Conservation (phyloP, 2,329 filamentous ascomycete species). For the Colletotrichum liriopes region DNA sequence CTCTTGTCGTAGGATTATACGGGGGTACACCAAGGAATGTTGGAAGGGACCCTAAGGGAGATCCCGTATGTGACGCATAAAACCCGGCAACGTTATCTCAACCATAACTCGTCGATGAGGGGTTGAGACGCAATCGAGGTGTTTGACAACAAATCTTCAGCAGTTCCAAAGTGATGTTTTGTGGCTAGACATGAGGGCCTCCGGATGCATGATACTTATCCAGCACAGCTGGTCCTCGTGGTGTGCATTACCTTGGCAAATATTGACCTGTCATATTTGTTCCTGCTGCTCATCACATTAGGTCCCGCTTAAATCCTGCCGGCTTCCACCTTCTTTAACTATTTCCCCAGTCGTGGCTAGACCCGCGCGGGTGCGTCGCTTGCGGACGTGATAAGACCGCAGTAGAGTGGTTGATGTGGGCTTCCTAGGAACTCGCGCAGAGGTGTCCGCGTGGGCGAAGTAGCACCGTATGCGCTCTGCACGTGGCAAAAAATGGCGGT, state of each 20-base stretch:
- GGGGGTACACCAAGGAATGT: not conserved
- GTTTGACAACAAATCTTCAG: too few species aligned
- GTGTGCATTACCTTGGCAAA: not conserved
- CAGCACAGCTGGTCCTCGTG: not conserved
- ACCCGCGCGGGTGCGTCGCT: not conserved
- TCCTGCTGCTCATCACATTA: not conserved
- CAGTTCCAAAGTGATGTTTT: too few species aligned
- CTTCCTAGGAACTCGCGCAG: not conserved
- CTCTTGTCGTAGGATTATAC: not conserved
- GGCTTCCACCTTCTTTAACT: not conserved
- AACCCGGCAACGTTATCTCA: slow-evolving; percentile 1
- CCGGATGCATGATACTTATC: not conserved
- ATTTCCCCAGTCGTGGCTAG: not conserved
- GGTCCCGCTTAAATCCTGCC: not conserved
- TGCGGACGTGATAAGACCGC: not conserved
- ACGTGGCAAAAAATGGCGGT: slow-evolving; percentile 23
- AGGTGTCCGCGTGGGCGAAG: not conserved
- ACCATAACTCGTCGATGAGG: not conserved
- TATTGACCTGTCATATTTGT: not conserved
- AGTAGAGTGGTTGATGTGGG: not conserved
- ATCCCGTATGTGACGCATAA: slow-evolving; percentile 15
- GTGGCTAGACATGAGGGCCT: not conserved
- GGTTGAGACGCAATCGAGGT: not conserved
- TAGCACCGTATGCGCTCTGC: slow-evolving; percentile 7
- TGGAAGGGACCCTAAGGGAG: not conserved